Base-by-base conservation (phyloP, 768 basidiomycete species). In the Candolleomyces aberdarensis region DNA sequence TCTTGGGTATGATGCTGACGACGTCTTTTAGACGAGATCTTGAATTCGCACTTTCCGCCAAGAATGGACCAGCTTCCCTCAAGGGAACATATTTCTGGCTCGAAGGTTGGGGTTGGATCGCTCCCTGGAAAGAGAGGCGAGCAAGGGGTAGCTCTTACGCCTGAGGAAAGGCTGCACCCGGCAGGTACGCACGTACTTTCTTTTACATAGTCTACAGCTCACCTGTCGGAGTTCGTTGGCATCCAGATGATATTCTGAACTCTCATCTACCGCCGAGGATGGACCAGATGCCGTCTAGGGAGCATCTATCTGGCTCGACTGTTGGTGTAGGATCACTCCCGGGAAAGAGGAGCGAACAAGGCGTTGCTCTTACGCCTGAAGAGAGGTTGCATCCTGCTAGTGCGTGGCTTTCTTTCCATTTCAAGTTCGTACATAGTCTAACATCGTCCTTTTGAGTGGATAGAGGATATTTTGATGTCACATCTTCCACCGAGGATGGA, bases 41-140 rank as follows among this genome's bases (percentile, higher is more conserved):
- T 59, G n/a, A 47, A 7, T 13, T 48, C 57, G 5, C 57, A 57
- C 49, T 58, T 59, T 1, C 59, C 59, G 5, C 63, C 62, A 7
- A 60, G 60, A 17, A 57, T 69, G 11, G 67, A 67, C 29, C 76
- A 40, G 32, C 29, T 59, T 19, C 58, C 58, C 22, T 26, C 41
- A 10, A 22, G 11, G n/a, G 58, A 59, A 19, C 43, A 51, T 22
- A 19, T 76, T 0, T 66, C 70, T 26, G 68, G 65, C 26, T 73
- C 79, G 0, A 64, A 63, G 0, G 71, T 68, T 0, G 83, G 82
- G 13, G 78, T 81, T 1, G 83, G 84, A 15, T 77, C 81, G 0
- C 71, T 85, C 5, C 83, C 83, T 6, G 83, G 83, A 5, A 68
- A 67, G 19, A 63, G 68, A 22, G 72, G 67, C 22, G 83, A 84